phyloP scores from a whole-genome alignment of 148 eudicot species.

The Suaeda aralocaspica region DNA sequence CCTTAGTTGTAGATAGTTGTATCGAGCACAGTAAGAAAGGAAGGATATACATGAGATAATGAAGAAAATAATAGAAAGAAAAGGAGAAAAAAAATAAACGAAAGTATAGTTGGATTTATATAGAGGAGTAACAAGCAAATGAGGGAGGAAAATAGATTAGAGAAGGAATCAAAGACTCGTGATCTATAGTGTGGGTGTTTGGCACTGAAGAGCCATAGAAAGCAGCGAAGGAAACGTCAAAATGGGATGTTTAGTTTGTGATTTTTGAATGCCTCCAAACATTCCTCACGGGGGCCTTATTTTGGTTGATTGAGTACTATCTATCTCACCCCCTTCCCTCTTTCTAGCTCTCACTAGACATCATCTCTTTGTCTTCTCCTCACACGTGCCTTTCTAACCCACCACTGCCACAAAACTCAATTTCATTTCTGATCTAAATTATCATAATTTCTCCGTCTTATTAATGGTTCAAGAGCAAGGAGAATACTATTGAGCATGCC shows the following conservation, averaged over 20 bases:
- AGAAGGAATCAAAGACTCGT: conserved; percentile 57
- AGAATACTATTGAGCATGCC: too few relatives aligned
- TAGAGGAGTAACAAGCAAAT: conserved; percentile 7
- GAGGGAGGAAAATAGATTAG: neutral
- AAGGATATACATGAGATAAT: neutral
- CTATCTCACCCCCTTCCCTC: conserved; percentile 14
- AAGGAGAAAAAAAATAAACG: neutral
- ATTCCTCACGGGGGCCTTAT: conserved; percentile 68
- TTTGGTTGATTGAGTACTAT: conserved; percentile 37
- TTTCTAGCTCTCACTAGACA: conserved; percentile 19
- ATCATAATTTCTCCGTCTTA: conserved; percentile 2
- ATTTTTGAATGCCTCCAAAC: conserved; percentile 67
- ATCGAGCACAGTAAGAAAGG: neutral
- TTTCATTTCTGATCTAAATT: conserved; percentile 22
- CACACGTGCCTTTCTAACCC: conserved; percentile 50
- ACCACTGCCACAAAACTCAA: conserved; percentile 18
- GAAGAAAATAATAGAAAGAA: neutral
- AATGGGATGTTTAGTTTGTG: conserved; percentile 36
- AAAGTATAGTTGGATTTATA: neutral
- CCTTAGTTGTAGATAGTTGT: neutral
- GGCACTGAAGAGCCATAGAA: conserved; percentile 39
- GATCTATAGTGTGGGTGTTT: conserved; percentile 42
- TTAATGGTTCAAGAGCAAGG: neutral
- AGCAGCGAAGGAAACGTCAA: conserved; percentile 48
- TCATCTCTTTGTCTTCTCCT: conserved; percentile 36